Conservation (phyloP, 371 early-diverging fungal genomes). For the Mycotypha africana region DNA sequence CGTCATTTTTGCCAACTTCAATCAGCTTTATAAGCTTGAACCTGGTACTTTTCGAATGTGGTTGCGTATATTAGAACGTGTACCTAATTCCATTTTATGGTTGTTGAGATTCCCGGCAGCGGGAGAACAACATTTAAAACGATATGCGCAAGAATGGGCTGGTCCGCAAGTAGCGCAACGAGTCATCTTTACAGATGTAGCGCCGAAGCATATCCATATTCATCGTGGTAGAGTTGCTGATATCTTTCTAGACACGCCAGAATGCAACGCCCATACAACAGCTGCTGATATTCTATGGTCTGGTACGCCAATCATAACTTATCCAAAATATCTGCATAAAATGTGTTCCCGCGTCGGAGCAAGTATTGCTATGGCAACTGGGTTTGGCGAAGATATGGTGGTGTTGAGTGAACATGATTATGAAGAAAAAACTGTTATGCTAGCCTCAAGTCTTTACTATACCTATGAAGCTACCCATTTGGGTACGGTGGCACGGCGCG, state of each 20-base stretch:
- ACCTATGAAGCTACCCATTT: slow-evolving; percentile 23
- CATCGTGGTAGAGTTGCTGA: slow-evolving; percentile 92
- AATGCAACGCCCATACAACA: slow-evolving; percentile 94
- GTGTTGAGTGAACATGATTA: slow-evolving; percentile 73
- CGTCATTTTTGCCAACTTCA: slow-evolving; percentile 91
- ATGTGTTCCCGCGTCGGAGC: slow-evolving; percentile 91
- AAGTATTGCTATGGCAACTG: slow-evolving; percentile 82
- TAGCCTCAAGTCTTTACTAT: slow-evolving; percentile 56
- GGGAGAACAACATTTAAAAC: slow-evolving; percentile 73
- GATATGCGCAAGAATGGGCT: slow-evolving; percentile 69
- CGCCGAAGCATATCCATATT: slow-evolving; percentile 89
- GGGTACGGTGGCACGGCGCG: slow-evolving; percentile 39
- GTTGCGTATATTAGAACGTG: slow-evolving; percentile 76
- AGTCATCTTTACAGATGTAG: slow-evolving; percentile 90
- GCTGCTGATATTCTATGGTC: slow-evolving; percentile 93
- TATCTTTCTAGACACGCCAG: slow-evolving; percentile 88
- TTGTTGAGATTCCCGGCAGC: slow-evolving; percentile 87
- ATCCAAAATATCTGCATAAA: slow-evolving; percentile 85
- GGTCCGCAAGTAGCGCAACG: slow-evolving; percentile 77
- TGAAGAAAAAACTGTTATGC: slow-evolving; percentile 69
- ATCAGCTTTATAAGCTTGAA: slow-evolving; percentile 91
- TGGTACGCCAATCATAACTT: slow-evolving; percentile 90
- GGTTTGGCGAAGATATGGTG: slow-evolving; percentile 80
- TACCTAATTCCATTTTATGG: slow-evolving; percentile 86
- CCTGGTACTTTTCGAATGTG: slow-evolving; percentile 79